A percentile compares a stretch with the other conserved stretches of the same genome.
These are phyloP conservation scores for Collybia sordida DNA, from an alignment of 768 basidiomycete species.

Conservation along the genomic window DNA sequence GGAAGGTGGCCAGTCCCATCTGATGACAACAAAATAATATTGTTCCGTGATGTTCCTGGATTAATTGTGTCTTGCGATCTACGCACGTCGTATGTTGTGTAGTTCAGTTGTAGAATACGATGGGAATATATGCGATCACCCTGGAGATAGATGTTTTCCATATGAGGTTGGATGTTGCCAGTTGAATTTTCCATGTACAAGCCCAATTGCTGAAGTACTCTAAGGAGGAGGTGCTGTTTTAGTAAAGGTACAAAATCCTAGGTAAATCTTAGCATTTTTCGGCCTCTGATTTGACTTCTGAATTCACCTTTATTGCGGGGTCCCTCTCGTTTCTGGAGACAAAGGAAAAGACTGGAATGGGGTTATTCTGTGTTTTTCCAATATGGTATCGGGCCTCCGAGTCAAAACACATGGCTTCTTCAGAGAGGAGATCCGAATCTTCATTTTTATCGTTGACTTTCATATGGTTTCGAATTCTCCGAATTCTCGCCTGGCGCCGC, in stretches of 20 bases:
- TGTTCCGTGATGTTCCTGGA: conserved; percentile 24
- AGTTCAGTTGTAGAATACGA: conserved; percentile 31
- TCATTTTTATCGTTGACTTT: background rate
- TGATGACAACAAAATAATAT: conserved; percentile 32
- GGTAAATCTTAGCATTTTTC: background rate
- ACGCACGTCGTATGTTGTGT: conserved; percentile 41
- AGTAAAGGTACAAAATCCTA: conserved; percentile 25
- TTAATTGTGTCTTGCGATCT: conserved; percentile 42
- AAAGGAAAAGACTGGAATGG: background rate
- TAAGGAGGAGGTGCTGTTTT: conserved; percentile 23
- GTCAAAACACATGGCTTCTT: no score
- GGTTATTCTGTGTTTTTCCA: background rate
- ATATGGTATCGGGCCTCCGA: background rate
- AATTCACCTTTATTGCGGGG: background rate
- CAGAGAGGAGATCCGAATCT: no score
- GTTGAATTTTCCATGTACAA: background rate
- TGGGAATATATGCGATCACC: background rate
- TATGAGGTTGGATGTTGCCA: background rate
- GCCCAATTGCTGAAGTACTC: conserved; percentile 9
- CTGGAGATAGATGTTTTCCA: background rate
- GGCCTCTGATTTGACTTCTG: background rate
- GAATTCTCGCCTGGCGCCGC: conserved; percentile 1
- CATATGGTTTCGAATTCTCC: background rate
- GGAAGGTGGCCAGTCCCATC: conserved; percentile 10
- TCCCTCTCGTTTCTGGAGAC: background rate